These are phyloP conservation scores for Coniferiporia weirii DNA, from an alignment of 1,284 basidiomycete genomes.

Conservation along the genomic window DNA sequence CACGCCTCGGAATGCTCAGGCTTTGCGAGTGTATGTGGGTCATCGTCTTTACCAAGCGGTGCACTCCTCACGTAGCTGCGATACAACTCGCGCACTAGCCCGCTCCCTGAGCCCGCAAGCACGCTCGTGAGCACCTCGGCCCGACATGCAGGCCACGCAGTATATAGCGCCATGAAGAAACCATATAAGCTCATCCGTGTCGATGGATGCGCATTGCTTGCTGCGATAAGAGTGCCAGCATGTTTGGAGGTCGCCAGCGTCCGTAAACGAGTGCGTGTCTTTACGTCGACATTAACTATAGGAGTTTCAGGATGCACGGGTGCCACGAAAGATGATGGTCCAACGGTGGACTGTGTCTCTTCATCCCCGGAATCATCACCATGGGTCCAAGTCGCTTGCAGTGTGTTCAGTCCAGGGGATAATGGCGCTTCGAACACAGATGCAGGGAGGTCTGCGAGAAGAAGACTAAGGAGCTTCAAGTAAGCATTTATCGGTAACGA, in stretches of 20 bases:
- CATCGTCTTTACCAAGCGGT: conserved; percentile 47
- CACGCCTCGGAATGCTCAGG: conserved; percentile 42
- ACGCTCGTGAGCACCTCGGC: conserved; percentile 48
- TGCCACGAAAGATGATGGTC: not conserved
- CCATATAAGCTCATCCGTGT: conserved; percentile 40
- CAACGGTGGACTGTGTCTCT: not conserved
- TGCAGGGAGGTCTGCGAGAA: conserved; percentile 51
- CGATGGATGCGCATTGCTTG: conserved; percentile 30
- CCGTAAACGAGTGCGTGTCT: conserved; percentile 14
- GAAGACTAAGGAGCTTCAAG: conserved; percentile 43
- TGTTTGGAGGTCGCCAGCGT: conserved; percentile 31
- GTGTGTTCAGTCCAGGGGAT: conserved; percentile 20
- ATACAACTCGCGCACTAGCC: conserved; percentile 72
- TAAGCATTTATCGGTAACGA: conserved; percentile 46
- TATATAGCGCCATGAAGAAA: conserved; percentile 50
- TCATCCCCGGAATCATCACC: conserved; percentile 12
- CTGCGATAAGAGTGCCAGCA: conserved; percentile 17
- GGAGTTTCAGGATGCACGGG: not conserved
- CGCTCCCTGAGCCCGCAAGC: conserved; percentile 47
- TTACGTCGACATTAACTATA: conserved; percentile 6
- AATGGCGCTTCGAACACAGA: conserved; percentile 44
- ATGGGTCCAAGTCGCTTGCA: conserved; percentile 12
- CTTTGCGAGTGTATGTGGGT: conserved; percentile 34
- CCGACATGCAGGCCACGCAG: conserved; percentile 53
- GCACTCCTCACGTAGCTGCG: conserved; percentile 60